These are phyloP conservation scores for Arthrobotrys sphaeroides DNA, from an alignment of 2,329 filamentous ascomycete species.

Conservation along the genomic window DNA sequence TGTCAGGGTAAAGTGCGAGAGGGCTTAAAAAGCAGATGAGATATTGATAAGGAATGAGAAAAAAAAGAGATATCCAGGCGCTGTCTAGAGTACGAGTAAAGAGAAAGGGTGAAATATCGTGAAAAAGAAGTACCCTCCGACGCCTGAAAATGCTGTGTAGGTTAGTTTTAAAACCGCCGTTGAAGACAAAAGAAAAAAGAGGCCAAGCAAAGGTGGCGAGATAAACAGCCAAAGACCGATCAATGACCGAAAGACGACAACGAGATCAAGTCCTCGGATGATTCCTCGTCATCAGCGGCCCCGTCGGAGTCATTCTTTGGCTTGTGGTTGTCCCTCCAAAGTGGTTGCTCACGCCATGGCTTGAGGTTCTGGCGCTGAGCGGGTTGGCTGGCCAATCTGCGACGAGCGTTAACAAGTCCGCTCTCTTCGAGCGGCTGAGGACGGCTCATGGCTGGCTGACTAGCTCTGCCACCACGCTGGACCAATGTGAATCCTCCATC, in stretches of 20 bases:
- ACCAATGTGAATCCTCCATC: conserved; percentile 1
- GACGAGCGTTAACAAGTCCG: not conserved
- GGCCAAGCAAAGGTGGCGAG: too few species aligned
- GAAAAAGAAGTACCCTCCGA: not conserved
- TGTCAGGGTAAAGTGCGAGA: not conserved
- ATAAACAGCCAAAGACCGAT: not conserved
- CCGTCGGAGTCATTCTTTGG: conserved; percentile 30
- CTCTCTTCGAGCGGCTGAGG: not conserved
- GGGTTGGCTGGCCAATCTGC: conserved; percentile 1
- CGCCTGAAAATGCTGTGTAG: not conserved
- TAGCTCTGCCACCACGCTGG: not conserved
- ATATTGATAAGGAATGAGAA: not conserved
- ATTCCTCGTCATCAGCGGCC: conserved; percentile 41
- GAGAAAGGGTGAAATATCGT: not conserved
- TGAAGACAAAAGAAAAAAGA: not conserved
- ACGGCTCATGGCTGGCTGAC: not conserved
- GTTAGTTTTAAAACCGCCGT: not conserved
- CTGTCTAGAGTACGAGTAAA: not conserved
- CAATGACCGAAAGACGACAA: conserved; percentile 29
- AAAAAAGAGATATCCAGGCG: not conserved
- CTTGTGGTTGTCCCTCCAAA: conserved; percentile 10
- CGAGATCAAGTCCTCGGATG: conserved; percentile 46
- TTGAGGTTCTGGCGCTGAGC: conserved; percentile 1
- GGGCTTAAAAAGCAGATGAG: not conserved
- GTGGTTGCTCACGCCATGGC: conserved; percentile 20